Evolutionary conservation across 768 basidiomycete genomes (phyloP), one percentile per base, ranked within the genome.

Genomic region (Gloeopeniophorella convolvens): DNA sequence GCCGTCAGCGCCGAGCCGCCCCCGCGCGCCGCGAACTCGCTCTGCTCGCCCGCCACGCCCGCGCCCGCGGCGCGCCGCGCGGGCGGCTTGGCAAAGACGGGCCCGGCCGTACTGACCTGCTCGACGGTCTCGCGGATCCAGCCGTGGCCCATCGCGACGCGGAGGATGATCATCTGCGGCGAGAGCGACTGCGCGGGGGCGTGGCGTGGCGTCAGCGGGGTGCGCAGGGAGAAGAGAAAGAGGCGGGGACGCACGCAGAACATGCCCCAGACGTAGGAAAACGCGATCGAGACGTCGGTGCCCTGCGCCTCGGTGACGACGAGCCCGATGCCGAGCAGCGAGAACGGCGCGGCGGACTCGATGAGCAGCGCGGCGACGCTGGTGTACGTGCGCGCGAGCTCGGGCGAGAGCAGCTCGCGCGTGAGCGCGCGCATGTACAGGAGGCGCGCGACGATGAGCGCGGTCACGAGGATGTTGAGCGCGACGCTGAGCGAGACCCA

Each of bases 211-310:
- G 13, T 35, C 34, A 35, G 5, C 13, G 34, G 18, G 35, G 10
- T n/a, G 31, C 26, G 28, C 10, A 37, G 12, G 18, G 13, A 20
- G 23, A 30, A 13, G 30, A 5, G 21, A 16, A 36, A 32, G 18
- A 23, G 32, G 30, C 30, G 13, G 45, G 49, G 24, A 27, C 3
- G 7, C 51, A 73, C 72, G 31, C 68, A 66, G 48, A 72, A 62
- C 56, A 71, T 72, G 3, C 68, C 65, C 67, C 70, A 73, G 24
- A 73, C 65, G 45, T 70, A 69, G 28, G 67, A 68, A 50, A 73
- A 68, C 8, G 66, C 64, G 32, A 67, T 65, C 3, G 65, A 62
- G 16, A 67, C 62, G 13, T 62, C 62, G 41, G 63, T 66, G 28
- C 62, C 62, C 10, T 63, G 48, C 0, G 69, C 70, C 54, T 70